phyloP scores from a whole-genome alignment of 2,329 filamentous ascomycete genomes.

The Microsporum audouinii region DNA sequence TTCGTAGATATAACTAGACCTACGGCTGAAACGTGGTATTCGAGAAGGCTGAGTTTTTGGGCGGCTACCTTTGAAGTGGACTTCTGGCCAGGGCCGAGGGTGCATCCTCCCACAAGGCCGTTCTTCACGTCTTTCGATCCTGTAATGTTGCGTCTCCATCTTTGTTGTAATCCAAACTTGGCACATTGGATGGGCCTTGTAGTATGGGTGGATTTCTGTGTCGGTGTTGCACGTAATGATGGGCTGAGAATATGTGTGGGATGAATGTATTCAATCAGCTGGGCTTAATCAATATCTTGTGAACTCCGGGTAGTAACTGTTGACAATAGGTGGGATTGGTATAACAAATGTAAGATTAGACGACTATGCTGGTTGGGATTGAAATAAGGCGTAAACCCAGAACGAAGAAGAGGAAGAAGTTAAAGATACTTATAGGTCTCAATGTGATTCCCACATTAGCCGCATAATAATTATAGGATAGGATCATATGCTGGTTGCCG shows the following conservation, averaged over 20 bases:
- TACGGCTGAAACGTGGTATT: too few species aligned
- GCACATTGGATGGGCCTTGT: not conserved
- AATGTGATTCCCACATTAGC: not conserved
- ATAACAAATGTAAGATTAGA: not conserved
- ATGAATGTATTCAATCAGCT: not conserved
- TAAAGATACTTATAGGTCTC: not conserved
- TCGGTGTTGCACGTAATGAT: too few species aligned
- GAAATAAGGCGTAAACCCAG: not conserved
- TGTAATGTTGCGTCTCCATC: not conserved
- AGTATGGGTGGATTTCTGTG: not conserved
- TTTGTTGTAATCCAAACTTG: not conserved
- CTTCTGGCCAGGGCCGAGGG: not conserved
- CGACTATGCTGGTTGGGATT: not conserved
- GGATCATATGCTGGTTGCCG: not conserved
- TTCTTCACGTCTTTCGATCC: not conserved
- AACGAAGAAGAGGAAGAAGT: not conserved
- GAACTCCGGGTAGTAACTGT: not conserved
- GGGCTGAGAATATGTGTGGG: too few species aligned
- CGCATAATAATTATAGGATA: not conserved
- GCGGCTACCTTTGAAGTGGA: not conserved
- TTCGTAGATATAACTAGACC: not conserved
- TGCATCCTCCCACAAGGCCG: not conserved
- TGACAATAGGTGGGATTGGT: not conserved
- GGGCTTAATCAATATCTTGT: too few species aligned
- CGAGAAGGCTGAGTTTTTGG: not conserved